Evolutionary conservation across 2,329 filamentous ascomycete species (phyloP), one percentile per base, ranked within the genome.

Genomic region (Allantophomopsis lycopodina): DNA sequence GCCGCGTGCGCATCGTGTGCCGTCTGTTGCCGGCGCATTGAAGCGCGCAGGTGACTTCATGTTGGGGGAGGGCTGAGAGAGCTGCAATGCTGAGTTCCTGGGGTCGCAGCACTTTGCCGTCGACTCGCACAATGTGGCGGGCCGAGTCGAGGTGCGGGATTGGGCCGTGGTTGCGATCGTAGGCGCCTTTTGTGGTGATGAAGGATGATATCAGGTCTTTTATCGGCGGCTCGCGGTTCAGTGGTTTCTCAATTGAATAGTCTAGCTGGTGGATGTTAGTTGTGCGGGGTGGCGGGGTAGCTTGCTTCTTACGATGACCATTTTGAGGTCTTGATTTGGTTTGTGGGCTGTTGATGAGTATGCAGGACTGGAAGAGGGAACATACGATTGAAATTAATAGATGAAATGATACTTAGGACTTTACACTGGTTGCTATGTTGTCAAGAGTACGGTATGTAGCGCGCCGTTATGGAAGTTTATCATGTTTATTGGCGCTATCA

Each of bases 11-110:
- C 71, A 76, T 76, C 2, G 69, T 72, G 49, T 76, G 71, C 10
- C 73, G 64, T 7, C 73, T 59, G 47, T 76, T 77, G 15, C 73
- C 73, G 3, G 73, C 72, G 46, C 73, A 77, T 57, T 75, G 71
- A 1, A 77, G 57, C 2, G 69, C 68, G 44, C 69, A 72, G n/a
- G 67, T 59, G 11, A 77, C 66, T 42, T 59, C 62, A 48, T 74
- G 64, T 46, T 76, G 73, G 2, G 61, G 56, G 37, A 73, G 68
- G 5, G 63, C 52, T 4, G 76, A 51, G 7, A 34, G 32, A 5
- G n/a, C 32, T 14, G 16, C 14, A 3, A 34, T 34, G 32, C 14
- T 15, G n/a, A 34, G 16, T 2, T 4, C 10, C 12, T 15, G 32
- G 2, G 32, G 32, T 5, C 6, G 7, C 3, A 6, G n/a, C 3